phyloP scores from a whole-genome alignment of 495 filamentous ascomycete species.

The Penicillium soppii region DNA sequence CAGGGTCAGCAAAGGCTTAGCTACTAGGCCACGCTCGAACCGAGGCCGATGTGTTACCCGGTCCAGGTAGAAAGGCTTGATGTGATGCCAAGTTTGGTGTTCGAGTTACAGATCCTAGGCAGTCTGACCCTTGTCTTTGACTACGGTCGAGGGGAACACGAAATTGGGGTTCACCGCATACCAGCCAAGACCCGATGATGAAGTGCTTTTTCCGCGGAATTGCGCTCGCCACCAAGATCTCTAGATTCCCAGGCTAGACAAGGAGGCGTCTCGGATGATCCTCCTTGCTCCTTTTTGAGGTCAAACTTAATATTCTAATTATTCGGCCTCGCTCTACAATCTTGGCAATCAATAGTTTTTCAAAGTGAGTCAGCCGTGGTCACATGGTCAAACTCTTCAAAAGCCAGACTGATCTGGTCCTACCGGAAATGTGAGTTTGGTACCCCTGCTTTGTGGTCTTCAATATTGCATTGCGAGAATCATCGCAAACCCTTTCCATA shows the following conservation, averaged over 20 bases:
- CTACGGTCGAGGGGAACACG: neutral
- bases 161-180: neutral
- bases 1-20: constrained; percentile 27
- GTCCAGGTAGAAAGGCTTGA: neutral
- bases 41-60: neutral
- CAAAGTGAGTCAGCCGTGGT: neutral
- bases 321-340: neutral
- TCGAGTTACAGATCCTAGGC: neutral
- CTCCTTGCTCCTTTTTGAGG: constrained; percentile 4
- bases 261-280: neutral
- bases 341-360: neutral
- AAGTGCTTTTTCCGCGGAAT: constrained; percentile 1
- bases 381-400: neutral
- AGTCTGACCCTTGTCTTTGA: neutral
- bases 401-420: neutral
- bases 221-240: neutral
- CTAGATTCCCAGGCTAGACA: neutral
- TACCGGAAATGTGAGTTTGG: neutral
- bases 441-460: neutral
- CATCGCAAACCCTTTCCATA: neutral
- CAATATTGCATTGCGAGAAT: neutral
- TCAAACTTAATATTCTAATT: neutral
- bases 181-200: neutral
- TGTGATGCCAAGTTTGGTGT: neutral
- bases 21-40: constrained; percentile 3